Conservation (phyloP, 2,329 filamentous ascomycete genomes). For the Colletotrichum siamense region DNA sequence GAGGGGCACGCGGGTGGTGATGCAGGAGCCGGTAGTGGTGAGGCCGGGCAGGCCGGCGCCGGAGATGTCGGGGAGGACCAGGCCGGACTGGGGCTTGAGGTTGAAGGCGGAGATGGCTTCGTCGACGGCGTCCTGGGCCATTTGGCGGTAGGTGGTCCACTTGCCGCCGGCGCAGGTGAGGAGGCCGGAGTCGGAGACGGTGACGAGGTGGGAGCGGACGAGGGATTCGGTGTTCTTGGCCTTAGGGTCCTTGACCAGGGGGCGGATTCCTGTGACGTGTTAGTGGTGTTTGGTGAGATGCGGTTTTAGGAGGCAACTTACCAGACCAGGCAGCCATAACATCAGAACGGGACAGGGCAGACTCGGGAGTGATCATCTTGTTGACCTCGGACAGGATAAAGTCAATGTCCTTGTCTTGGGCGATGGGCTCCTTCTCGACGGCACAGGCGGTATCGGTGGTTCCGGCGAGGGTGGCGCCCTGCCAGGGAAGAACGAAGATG, state of each 20-base stretch:
- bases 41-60: conserved; percentile 57
- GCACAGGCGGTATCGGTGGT: conserved; percentile 79
- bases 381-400: conserved; percentile 83
- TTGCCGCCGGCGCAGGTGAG: conserved; percentile 85
- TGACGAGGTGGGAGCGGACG: conserved; percentile 82
- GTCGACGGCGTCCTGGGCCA: conserved; percentile 86
- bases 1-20: conserved; percentile 76
- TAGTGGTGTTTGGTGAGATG: not conserved
- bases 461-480: conserved; percentile 84
- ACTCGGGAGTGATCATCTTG: conserved; percentile 77
- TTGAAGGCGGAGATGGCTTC: conserved; percentile 73
- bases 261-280: conserved; percentile 62
- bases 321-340: conserved; percentile 84
- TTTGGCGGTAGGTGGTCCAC: conserved; percentile 89
- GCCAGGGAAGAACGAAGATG: conserved; percentile 88
- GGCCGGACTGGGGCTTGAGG: conserved; percentile 54
- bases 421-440: conserved; percentile 72
- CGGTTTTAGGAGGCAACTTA: conserved; percentile 35
- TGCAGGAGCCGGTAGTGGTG: conserved; percentile 72
- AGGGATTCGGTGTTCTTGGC: conserved; percentile 83
- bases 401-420: conserved; percentile 78
- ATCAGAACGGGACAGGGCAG: conserved; percentile 75
- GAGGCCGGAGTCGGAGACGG: conserved; percentile 75
- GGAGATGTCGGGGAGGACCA: conserved; percentile 67
- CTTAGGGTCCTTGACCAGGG: conserved; percentile 80